phyloP scores from a whole-genome alignment of 2,329 filamentous ascomycete species.

The Cladophialophora chaetospira region DNA sequence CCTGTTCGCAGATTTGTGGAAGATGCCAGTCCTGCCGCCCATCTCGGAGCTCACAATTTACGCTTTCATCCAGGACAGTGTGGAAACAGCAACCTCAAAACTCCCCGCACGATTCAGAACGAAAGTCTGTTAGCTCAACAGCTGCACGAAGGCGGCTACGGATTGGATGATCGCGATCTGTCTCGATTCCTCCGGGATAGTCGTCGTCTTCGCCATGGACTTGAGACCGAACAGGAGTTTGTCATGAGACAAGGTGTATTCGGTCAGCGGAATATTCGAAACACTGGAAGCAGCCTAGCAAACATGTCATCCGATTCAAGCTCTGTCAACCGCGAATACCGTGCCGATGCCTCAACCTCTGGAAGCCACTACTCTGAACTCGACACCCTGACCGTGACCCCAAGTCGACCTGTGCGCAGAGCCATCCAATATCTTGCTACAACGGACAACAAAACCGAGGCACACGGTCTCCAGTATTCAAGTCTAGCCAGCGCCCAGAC shows the following conservation, averaged over 20 bases:
- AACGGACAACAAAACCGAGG: not conserved
- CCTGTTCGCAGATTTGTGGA: not conserved
- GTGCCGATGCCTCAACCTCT: not conserved
- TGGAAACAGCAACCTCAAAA: not conserved
- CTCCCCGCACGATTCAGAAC: not conserved
- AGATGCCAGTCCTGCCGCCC: not conserved
- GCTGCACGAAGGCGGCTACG: constrained; percentile 7
- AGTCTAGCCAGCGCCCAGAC: too few relatives aligned
- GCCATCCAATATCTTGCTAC: not conserved
- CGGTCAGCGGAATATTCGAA: not conserved
- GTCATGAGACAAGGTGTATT: not conserved
- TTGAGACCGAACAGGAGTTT: not conserved
- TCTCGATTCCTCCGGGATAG: constrained; percentile 21
- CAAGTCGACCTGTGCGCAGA: not conserved
- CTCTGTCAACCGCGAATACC: not conserved
- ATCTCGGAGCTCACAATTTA: not conserved
- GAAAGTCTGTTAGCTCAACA: constrained; percentile 1
- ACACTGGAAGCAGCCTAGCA: constrained; percentile 18
- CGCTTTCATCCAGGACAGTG: not conserved
- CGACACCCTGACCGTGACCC: not conserved
- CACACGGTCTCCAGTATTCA: too few relatives aligned
- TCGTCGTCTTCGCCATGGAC: not conserved
- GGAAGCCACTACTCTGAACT: not conserved
- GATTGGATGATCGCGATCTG: constrained; percentile 9
- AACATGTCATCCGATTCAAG: constrained; percentile 17